Percentiles rank a stretch among this genome's conserved stretches.
These are phyloP conservation scores for Cystofilobasidium capitatum DNA, from an alignment of 768 basidiomycete species.

Conservation along the genomic window DNA sequence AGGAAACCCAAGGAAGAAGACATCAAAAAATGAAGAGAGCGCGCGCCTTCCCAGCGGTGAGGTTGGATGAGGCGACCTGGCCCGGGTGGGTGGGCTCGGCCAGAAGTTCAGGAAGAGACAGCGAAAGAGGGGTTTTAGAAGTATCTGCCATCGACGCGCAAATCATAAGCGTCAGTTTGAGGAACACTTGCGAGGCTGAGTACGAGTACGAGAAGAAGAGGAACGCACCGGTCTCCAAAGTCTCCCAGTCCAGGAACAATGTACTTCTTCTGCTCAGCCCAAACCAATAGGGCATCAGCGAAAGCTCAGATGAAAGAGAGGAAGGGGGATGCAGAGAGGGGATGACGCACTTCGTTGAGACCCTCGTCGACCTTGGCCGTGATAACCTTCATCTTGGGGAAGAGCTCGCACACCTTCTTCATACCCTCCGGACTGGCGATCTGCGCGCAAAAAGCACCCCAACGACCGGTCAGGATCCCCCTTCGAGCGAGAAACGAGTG, in stretches of 20 bases:
- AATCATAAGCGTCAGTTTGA: too few species aligned
- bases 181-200: too few species aligned
- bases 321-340: background rate
- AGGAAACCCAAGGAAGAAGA: too few species aligned
- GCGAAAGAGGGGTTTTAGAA: too few species aligned
- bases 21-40: too few species aligned
- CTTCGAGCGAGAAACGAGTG: conserved; percentile 1
- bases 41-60: too few species aligned
- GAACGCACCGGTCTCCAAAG: conserved; percentile 59
- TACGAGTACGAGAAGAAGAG: background rate
- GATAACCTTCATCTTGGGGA: conserved; percentile 71
- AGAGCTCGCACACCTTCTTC: conserved; percentile 62
- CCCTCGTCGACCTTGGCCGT: conserved; percentile 94
- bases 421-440: conserved; percentile 87
- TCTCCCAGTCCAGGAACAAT: conserved; percentile 76
- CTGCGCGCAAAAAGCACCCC: conserved; percentile 41
- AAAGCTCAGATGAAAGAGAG: background rate
- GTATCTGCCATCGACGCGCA: too few species aligned
- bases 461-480: background rate
- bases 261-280: conserved; percentile 20
- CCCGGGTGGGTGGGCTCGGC: too few species aligned
- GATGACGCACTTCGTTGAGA: conserved; percentile 52
- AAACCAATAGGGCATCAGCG: background rate
- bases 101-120: too few species aligned
- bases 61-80: too few species aligned